These are phyloP conservation scores for Begonia masoniana DNA, from an alignment of 306 rosid genomes.

Conservation along the genomic window DNA sequence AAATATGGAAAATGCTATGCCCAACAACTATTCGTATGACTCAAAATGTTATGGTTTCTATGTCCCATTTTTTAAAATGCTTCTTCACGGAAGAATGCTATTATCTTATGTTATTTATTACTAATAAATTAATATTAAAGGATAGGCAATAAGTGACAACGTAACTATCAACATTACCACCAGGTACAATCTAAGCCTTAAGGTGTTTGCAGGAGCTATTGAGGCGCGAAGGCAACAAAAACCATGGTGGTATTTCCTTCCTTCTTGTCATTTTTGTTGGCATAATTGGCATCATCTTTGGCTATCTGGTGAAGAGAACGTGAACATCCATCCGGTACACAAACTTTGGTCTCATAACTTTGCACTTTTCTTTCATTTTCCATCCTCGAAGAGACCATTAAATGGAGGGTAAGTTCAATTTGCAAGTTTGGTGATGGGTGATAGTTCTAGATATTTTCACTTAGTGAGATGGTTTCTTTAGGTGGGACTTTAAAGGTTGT, in stretches of 20 bases:
- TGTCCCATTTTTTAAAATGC: too few species aligned
- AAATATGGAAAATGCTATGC: neutral
- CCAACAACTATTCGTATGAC: neutral
- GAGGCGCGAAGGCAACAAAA: constrained; percentile 50
- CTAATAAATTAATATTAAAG: too few species aligned
- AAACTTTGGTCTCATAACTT: constrained; percentile 9
- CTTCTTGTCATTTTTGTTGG: constrained; percentile 44
- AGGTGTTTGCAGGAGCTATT: constrained; percentile 48
- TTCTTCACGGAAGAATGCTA: too few species aligned
- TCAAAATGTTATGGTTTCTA: too few species aligned
- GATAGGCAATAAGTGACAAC: too few species aligned
- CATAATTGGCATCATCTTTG: constrained; percentile 61
- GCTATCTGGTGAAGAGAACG: constrained; percentile 57
- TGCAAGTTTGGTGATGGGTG: constrained; percentile 11
- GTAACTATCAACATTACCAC: neutral
- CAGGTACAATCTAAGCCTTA: neutral
- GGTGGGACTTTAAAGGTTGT: too few species aligned
- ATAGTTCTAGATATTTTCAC: too few species aligned
- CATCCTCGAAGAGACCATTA: constrained; percentile 25
- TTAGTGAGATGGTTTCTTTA: too few species aligned
- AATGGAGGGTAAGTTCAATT: constrained; percentile 30
- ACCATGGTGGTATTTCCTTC: constrained; percentile 44
- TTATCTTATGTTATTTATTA: too few species aligned
- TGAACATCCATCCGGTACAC: constrained; percentile 16
- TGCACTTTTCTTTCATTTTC: constrained; percentile 17